These are phyloP conservation scores for Annulohypoxylon truncatum DNA, from an alignment of 2,329 filamentous ascomycete species.

Conservation along the genomic window DNA sequence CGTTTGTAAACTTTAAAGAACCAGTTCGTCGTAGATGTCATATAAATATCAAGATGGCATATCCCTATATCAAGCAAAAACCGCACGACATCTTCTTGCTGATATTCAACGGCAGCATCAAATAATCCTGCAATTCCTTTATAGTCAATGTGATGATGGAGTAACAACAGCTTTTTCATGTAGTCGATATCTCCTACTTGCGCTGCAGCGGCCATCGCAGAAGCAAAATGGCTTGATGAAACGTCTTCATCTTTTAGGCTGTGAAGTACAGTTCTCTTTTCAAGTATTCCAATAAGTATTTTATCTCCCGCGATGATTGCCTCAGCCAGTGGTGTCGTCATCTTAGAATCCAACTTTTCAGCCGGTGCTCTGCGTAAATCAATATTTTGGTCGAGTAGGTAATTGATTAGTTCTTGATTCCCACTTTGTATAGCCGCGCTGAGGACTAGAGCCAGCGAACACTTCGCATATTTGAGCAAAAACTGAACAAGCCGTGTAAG, in stretches of 20 bases:
- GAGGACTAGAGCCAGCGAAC: conserved; percentile 4
- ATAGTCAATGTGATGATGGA: background rate
- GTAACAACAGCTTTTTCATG: conserved; percentile 10
- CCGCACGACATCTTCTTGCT: conserved; percentile 3
- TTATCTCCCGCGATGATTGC: conserved; percentile 15
- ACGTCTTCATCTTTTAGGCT: background rate
- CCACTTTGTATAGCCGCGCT: conserved; percentile 25
- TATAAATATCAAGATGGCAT: no score
- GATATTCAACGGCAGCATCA: background rate
- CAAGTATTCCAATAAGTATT: conserved; percentile 9
- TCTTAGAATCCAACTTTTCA: background rate
- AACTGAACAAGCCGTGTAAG: conserved; percentile 12
- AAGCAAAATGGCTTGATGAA: background rate
- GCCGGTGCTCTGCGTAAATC: background rate
- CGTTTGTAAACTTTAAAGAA: background rate
- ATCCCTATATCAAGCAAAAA: conserved; percentile 11
- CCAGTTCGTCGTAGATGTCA: no score
- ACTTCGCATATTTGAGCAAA: conserved; percentile 8
- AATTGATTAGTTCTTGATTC: conserved; percentile 19
- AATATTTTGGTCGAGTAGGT: conserved; percentile 14
- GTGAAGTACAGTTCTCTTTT: conserved; percentile 18
- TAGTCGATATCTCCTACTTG: conserved; percentile 6
- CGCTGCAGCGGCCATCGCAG: conserved; percentile 1
- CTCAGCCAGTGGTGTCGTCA: conserved; percentile 34
- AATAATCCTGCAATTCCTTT: background rate